These are phyloP conservation scores for sorghum (Sorghum bicolor) DNA, from an alignment of 176 grass and related monocot genomes.

Conservation along the genomic window DNA sequence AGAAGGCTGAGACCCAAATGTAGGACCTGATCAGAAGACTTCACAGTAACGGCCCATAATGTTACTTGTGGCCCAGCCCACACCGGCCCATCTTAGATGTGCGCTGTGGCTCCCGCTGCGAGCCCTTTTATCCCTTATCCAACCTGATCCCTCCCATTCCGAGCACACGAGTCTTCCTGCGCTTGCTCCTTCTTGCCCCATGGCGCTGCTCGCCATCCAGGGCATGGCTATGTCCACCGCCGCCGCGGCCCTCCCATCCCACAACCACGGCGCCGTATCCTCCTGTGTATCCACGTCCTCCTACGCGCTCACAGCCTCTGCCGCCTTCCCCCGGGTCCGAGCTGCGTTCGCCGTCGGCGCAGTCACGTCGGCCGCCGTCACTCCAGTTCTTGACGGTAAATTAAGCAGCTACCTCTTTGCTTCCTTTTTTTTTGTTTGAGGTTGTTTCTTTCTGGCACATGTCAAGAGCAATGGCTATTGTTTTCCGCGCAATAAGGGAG, in stretches of 20 bases:
- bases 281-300: constrained; percentile 27
- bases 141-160: background rate
- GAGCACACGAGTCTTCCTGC: background rate
- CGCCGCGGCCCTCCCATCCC: background rate
- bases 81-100: background rate
- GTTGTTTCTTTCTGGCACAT: background rate
- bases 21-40: background rate
- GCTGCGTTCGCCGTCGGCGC: background rate
- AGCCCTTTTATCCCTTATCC: background rate
- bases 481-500: background rate
- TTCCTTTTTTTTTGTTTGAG: background rate
- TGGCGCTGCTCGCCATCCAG: constrained; percentile 58
- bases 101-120: background rate
- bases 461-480: background rate
- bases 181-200: background rate
- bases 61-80: background rate
- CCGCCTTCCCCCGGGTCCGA: constrained; percentile 14
- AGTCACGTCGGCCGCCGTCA: background rate
- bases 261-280: constrained; percentile 26
- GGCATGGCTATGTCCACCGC: constrained; percentile 24
- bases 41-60: background rate
- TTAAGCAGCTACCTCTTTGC: background rate
- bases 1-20: background rate
- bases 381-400: constrained; percentile 22
- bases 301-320: constrained; percentile 25